These are phyloP conservation scores for Luffa aegyptiaca DNA, from an alignment of 306 rosid genomes.

Conservation along the genomic window DNA sequence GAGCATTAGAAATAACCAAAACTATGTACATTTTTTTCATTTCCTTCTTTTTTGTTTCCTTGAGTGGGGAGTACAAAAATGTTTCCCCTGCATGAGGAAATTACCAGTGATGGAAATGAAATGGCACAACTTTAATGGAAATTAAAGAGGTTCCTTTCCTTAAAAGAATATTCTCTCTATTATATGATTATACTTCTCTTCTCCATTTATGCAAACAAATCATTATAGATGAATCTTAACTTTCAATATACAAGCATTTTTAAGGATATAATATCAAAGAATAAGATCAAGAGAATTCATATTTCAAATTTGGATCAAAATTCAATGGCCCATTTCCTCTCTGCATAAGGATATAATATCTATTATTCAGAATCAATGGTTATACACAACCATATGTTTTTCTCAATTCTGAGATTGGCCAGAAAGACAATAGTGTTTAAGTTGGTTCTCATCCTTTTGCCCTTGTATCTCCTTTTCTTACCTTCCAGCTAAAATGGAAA, in stretches of 20 bases:
- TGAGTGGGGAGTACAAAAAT: background rate
- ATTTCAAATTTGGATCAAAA: background rate
- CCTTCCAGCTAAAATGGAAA: background rate
- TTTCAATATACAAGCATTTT: background rate
- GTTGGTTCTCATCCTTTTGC: background rate
- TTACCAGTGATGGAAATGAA: background rate
- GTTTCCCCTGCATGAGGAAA: constrained; percentile 2
- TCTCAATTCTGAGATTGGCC: background rate
- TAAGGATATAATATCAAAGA: background rate
- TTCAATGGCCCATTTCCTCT: background rate
- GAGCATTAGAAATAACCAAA: background rate
- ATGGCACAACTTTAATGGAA: background rate
- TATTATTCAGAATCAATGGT: background rate
- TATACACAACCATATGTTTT: background rate
- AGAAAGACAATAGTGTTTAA: background rate
- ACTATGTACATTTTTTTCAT: background rate
- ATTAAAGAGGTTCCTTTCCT: background rate
- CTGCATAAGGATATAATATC: background rate
- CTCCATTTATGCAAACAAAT: background rate
- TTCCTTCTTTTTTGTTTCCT: background rate
- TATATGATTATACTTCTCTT: background rate
- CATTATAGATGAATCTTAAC: background rate
- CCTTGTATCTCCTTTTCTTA: background rate
- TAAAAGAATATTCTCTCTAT: background rate
- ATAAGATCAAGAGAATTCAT: background rate